These are phyloP conservation scores for Tetracladium setigerum DNA, from an alignment of 495 filamentous ascomycete genomes.

Conservation along the genomic window DNA sequence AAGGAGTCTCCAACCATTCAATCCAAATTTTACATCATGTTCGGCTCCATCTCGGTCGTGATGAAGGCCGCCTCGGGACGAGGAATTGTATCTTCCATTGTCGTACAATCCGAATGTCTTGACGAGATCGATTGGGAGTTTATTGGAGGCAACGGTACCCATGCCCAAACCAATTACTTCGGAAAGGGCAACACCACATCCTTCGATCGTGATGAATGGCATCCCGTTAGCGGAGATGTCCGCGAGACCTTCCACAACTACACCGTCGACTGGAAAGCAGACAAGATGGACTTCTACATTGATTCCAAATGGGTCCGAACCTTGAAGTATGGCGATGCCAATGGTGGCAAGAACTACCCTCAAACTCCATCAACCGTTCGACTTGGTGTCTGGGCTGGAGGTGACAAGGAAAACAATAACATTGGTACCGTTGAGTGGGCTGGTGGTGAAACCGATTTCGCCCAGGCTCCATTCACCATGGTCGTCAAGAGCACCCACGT, in stretches of 20 bases:
- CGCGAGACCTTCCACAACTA: slow-evolving; percentile 65
- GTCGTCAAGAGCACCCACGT: slow-evolving; percentile 58
- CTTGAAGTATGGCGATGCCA: slow-evolving; percentile 54
- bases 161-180: slow-evolving; percentile 77
- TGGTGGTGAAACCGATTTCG: slow-evolving; percentile 68
- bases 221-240: slow-evolving; percentile 43
- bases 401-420: slow-evolving; percentile 54
- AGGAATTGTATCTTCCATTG: slow-evolving; percentile 77
- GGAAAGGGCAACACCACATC: slow-evolving; percentile 66
- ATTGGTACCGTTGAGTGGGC: slow-evolving; percentile 61
- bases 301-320: slow-evolving; percentile 62
- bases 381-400: slow-evolving; percentile 82
- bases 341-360: slow-evolving; percentile 60
- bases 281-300: slow-evolving; percentile 63
- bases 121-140: slow-evolving; percentile 94
- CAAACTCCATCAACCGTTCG: slow-evolving; percentile 83
- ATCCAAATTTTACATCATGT: slow-evolving; percentile 71
- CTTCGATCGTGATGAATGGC: slow-evolving; percentile 55
- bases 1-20: slow-evolving; percentile 69
- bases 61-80: slow-evolving; percentile 66
- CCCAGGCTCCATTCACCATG: slow-evolving; percentile 66
- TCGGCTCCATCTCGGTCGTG: slow-evolving; percentile 60
- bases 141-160: slow-evolving; percentile 54
- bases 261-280: slow-evolving; percentile 73
- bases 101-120: slow-evolving; percentile 74